A percentile compares a stretch with the other conserved stretches of the same genome.
Evolutionary conservation across 176 grass and related monocot species (phyloP).

Genomic region (Musa itinerans): DNA sequence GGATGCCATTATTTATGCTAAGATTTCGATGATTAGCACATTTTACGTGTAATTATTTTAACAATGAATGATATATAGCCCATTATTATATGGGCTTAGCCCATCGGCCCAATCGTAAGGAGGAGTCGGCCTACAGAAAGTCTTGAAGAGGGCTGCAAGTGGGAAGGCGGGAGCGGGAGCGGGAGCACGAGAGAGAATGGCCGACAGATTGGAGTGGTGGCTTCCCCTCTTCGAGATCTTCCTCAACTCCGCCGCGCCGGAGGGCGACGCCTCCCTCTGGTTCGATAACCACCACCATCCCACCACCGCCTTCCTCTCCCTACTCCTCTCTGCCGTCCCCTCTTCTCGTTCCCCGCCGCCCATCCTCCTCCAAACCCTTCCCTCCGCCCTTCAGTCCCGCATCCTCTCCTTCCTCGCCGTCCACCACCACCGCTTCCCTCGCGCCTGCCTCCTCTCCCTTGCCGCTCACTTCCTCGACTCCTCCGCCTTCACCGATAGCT

Average conservation of each 20-base stretch:
- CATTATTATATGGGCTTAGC: too few relatives aligned
- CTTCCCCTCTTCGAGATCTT: constrained; percentile 13
- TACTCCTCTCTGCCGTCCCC: constrained; percentile 24
- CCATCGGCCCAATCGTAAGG: too few relatives aligned
- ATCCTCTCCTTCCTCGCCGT: constrained; percentile 63
- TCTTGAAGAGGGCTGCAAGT: background rate
- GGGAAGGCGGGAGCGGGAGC: background rate
- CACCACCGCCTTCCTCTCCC: constrained; percentile 28
- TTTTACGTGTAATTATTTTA: too few relatives aligned
- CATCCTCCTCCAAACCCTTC: constrained; percentile 47
- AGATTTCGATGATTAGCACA: too few relatives aligned
- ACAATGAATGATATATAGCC: too few relatives aligned
- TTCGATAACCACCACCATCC: constrained; percentile 14
- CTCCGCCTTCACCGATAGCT: background rate
- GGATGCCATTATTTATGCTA: too few relatives aligned
- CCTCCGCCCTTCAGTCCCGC: constrained; percentile 48
- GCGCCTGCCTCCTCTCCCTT: constrained; percentile 29
- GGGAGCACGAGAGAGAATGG: background rate
- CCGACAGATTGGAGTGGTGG: constrained; percentile 7
- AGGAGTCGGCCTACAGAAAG: too few relatives aligned
- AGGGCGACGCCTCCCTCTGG: constrained; percentile 7
- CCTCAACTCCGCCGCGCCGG: background rate
- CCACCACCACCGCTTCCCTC: constrained; percentile 28
- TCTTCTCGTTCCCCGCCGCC: constrained; percentile 19
- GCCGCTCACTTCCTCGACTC: constrained; percentile 13